Percentiles rank a stretch among this genome's conserved stretches.
phyloP scores from a whole-genome alignment of 2,329 filamentous ascomycete species.

The Tolypocladium tundrense region DNA sequence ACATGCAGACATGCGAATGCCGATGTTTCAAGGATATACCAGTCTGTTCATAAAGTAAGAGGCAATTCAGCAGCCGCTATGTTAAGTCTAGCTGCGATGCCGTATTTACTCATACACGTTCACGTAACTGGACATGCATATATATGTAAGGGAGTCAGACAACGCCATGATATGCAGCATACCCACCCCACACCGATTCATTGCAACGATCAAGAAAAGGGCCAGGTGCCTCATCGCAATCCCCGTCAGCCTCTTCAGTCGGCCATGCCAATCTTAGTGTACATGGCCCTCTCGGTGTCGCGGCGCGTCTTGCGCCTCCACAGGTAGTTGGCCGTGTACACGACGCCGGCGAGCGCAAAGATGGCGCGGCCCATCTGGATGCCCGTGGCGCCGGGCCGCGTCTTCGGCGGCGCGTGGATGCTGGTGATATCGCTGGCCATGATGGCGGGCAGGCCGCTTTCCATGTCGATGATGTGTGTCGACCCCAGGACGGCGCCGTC shows the following conservation, averaged over 20 bases:
- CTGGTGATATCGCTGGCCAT: not conserved
- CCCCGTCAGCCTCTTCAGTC: slow-evolving; percentile 2
- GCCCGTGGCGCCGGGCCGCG: not conserved
- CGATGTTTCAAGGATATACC: not conserved
- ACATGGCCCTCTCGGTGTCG: not conserved
- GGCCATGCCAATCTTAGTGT: slow-evolving; percentile 17
- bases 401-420: not conserved
- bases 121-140: not conserved
- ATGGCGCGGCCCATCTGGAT: not conserved
- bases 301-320: not conserved
- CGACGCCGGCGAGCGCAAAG: not conserved
- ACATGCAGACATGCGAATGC: not conserved
- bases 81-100: not conserved
- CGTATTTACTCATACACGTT: not conserved
- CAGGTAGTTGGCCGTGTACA: slow-evolving; percentile 6
- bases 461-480: not conserved
- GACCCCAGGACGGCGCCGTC: not conserved
- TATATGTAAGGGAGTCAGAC: not conserved
- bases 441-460: not conserved
- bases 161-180: not conserved
- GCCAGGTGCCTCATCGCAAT: too few species aligned
- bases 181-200: not conserved
- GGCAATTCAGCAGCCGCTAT: not conserved
- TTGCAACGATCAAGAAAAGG: not conserved
- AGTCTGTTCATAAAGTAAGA: not conserved